Percentiles rank a stretch among this genome's conserved stretches.
phyloP scores from a whole-genome alignment of 2,329 filamentous ascomycete species.

The Colletotrichum lentis region DNA sequence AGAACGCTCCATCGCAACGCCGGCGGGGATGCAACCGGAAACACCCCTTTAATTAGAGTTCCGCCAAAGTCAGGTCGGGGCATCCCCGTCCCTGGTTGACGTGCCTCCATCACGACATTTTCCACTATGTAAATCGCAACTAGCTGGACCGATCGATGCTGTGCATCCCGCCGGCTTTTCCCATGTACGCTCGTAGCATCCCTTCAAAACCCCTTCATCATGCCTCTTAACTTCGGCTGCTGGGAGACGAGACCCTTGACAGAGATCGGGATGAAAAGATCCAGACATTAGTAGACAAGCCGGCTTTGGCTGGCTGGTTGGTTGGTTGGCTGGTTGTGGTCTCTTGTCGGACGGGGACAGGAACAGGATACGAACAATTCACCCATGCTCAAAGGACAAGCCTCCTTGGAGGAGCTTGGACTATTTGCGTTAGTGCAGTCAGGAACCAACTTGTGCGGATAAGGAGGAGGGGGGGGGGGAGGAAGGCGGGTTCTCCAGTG shows the following conservation, averaged over 20 bases:
- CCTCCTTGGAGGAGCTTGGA: neutral
- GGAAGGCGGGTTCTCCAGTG: neutral
- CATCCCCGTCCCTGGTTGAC: neutral
- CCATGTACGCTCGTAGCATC: neutral
- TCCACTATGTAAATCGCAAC: neutral
- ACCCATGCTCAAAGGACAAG: neutral
- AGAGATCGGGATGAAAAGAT: too few relatives aligned
- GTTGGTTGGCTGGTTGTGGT: too few relatives aligned
- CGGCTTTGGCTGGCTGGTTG: too few relatives aligned
- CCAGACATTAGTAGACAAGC: too few relatives aligned
- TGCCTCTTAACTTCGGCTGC: neutral
- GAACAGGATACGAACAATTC: neutral
- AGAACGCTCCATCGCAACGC: conserved; percentile 11
- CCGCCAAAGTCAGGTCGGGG: neutral
- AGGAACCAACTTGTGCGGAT: too few relatives aligned
- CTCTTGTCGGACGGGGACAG: neutral
- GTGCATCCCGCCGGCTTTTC: too few relatives aligned
- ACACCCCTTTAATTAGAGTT: conserved; percentile 24
- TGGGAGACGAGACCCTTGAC: neutral
- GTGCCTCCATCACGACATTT: neutral
- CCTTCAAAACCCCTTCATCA: neutral
- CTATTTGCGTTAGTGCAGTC: neutral
- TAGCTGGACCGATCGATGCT: neutral
- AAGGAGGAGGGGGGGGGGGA: too few relatives aligned
- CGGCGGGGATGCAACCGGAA: conserved; percentile 22